phyloP scores from a whole-genome alignment of 73 alveolate genomes.

The Urostyla sp. region DNA sequence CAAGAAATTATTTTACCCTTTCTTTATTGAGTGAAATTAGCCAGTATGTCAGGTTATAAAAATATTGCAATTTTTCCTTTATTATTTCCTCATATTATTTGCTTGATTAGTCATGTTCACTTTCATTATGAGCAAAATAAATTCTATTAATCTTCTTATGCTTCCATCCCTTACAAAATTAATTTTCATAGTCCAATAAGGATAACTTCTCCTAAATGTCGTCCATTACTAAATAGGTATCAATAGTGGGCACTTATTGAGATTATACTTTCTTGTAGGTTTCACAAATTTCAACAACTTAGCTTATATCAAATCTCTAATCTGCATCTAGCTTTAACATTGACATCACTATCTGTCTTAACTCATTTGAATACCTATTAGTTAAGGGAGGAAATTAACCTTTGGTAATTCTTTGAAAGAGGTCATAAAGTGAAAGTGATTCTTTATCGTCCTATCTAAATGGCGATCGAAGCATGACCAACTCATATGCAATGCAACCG shows the following conservation, averaged over 20 bases:
- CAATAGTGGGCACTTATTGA: constrained; percentile 81
- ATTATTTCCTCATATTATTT: too few species aligned
- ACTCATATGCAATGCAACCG: constrained; percentile 94
- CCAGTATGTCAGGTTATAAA: constrained; percentile 66
- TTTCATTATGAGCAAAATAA: constrained; percentile 68
- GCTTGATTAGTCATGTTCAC: constrained; percentile 19
- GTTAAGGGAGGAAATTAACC: constrained; percentile 84
- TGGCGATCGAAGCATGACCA: constrained; percentile 69
- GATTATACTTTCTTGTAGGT: constrained; percentile 41
- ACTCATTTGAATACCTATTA: constrained; percentile 69
- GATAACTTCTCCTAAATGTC: constrained; percentile 86
- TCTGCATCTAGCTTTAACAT: constrained; percentile 91
- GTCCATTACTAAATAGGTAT: constrained; percentile 90
- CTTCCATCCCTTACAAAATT: constrained; percentile 78
- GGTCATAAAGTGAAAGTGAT: constrained; percentile 69
- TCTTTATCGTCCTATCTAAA: constrained; percentile 65
- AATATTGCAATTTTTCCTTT: too few species aligned
- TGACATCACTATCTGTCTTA: constrained; percentile 70
- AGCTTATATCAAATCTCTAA: constrained; percentile 76
- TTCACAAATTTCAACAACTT: constrained; percentile 73
- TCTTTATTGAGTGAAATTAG: constrained; percentile 53
- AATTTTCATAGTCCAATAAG: constrained; percentile 84
- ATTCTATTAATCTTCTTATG: constrained; percentile 63
- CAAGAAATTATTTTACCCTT: constrained; percentile 26
- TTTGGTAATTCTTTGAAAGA: constrained; percentile 71